A percentile compares a stretch with the other conserved stretches of the same genome.
Evolutionary conservation across 352 stramenopile species (phyloP).

Genomic region (Phytophthora multivora): DNA sequence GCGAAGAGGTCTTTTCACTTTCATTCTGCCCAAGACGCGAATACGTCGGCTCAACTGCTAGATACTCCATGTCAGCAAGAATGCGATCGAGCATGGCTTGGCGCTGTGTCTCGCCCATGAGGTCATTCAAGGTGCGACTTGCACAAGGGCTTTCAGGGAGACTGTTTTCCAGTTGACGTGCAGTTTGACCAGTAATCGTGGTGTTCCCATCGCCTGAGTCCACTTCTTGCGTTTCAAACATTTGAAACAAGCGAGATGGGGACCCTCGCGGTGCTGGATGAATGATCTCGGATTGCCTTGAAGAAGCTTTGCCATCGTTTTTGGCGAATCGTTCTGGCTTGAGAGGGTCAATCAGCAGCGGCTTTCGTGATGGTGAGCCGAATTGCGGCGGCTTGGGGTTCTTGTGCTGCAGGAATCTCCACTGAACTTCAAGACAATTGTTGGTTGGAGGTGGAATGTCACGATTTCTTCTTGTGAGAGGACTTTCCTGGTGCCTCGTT

Average conservation of each 20-base stretch:
- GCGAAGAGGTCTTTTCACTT: constrained; percentile 1
- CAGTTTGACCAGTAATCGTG: neutral
- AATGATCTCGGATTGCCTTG: neutral
- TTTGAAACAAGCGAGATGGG: constrained; percentile 26
- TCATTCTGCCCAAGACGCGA: constrained; percentile 25
- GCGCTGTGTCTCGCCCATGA: constrained; percentile 66
- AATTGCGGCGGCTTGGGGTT: constrained; percentile 34
- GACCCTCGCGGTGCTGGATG: constrained; percentile 6
- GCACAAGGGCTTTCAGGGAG: constrained; percentile 12
- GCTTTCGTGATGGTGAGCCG: constrained; percentile 8
- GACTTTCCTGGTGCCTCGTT: constrained; percentile 25
- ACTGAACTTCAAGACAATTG: constrained; percentile 57
- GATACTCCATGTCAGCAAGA: constrained; percentile 69
- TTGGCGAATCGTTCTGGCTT: neutral
- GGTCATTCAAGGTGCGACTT: constrained; percentile 46
- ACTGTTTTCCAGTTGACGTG: constrained; percentile 8
- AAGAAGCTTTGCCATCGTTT: neutral
- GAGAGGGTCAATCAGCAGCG: constrained; percentile 7
- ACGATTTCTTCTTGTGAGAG: constrained; percentile 35
- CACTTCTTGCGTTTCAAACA: constrained; percentile 25
- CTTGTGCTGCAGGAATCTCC: constrained; percentile 56
- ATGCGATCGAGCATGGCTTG: constrained; percentile 64
- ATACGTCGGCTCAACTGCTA: constrained; percentile 38
- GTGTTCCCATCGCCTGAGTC: constrained; percentile 5
- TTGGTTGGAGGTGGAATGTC: constrained; percentile 25